Evolutionary conservation across 768 basidiomycete species (phyloP).

Genomic region (Ephemerocybe angulata): DNA sequence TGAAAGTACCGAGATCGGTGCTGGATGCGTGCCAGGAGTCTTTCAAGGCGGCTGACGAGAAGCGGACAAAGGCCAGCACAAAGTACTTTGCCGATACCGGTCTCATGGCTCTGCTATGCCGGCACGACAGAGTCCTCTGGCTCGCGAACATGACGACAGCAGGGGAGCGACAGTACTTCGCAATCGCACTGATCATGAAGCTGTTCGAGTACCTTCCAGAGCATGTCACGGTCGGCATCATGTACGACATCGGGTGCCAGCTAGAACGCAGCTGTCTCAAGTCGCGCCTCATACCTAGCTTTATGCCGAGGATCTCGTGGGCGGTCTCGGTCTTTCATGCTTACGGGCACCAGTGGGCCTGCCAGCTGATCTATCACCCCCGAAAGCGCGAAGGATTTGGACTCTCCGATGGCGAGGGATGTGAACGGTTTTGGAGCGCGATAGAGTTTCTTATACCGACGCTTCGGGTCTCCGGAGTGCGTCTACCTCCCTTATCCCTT

Average conservation of each 20-base stretch:
- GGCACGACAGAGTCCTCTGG: constrained; percentile 29
- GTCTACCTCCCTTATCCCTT: not conserved
- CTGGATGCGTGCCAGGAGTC: constrained; percentile 12
- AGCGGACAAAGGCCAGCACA: constrained; percentile 5
- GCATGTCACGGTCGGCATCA: constrained; percentile 13
- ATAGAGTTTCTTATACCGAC: constrained; percentile 3
- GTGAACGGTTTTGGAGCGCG: constrained; percentile 9
- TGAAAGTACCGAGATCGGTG: constrained; percentile 9
- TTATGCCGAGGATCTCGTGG: constrained; percentile 20
- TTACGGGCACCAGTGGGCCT: constrained; percentile 35
- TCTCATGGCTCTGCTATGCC: constrained; percentile 33
- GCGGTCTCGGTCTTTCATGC: constrained; percentile 33
- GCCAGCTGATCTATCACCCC: constrained; percentile 31
- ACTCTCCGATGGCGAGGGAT: constrained; percentile 13
- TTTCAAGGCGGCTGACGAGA: constrained; percentile 13
- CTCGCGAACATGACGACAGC: constrained; percentile 32
- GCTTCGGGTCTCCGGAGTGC: not conserved
- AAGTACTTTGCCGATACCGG: constrained; percentile 17
- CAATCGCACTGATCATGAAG: constrained; percentile 24
- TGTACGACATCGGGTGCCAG: constrained; percentile 34
- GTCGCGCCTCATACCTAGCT: constrained; percentile 21
- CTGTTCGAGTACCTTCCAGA: constrained; percentile 29
- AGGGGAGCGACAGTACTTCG: constrained; percentile 30
- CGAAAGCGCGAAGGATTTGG: constrained; percentile 22
- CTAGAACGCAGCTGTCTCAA: constrained; percentile 17